Percentiles rank a stretch among this genome's conserved stretches.
Conservation (phyloP, 129 eudicot species). For the Helianthus tuberosus region DNA sequence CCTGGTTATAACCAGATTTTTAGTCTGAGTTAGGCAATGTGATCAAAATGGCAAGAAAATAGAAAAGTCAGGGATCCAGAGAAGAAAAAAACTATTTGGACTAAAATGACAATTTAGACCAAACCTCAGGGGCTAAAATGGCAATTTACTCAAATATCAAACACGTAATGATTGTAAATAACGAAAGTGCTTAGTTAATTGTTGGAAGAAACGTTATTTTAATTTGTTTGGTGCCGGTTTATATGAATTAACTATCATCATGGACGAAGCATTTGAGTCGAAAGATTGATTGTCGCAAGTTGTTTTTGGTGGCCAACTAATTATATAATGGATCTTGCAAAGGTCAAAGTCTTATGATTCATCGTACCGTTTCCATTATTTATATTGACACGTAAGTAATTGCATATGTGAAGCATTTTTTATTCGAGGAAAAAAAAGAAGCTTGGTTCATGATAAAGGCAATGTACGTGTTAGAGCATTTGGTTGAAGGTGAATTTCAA, state of each 20-base stretch:
- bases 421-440: background rate
- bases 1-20: too few species aligned
- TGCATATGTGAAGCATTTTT: background rate
- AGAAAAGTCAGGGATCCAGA: too few species aligned
- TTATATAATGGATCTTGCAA: conserved; percentile 22
- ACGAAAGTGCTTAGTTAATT: conserved; percentile 32
- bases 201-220: conserved; percentile 21
- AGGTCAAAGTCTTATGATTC: conserved; percentile 29
- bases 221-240: conserved; percentile 4
- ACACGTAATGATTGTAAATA: conserved; percentile 33
- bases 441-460: too few species aligned
- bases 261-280: conserved; percentile 26
- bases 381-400: conserved; percentile 1
- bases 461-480: too few species aligned
- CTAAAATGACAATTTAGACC: too few species aligned
- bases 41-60: too few species aligned
- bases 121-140: too few species aligned
- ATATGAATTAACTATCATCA: conserved; percentile 5
- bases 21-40: too few species aligned
- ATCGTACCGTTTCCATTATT: conserved; percentile 24
- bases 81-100: too few species aligned
- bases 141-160: too few species aligned
- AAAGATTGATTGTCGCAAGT: conserved; percentile 28
- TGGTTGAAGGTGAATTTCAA: too few species aligned
- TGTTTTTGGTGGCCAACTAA: conserved; percentile 35